Conservation (phyloP, 2,329 filamentous ascomycete species). For the Pyrenochaeta sp. region DNA sequence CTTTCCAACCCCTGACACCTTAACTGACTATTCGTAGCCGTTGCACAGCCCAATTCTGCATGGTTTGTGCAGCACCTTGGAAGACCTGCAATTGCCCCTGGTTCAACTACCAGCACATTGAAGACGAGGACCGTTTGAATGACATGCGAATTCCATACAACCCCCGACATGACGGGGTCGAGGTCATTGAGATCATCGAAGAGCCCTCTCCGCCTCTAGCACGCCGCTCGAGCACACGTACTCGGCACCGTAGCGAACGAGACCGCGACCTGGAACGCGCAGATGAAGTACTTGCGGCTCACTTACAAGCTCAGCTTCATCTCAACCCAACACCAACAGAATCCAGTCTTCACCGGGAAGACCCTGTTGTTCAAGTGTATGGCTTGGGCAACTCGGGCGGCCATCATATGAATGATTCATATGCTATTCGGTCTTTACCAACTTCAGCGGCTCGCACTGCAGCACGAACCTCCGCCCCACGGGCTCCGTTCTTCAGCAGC, state of each 20-base stretch:
- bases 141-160: conserved; percentile 46
- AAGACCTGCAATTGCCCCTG: conserved; percentile 83
- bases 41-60: conserved; percentile 86
- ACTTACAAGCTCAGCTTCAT: conserved; percentile 58
- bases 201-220: conserved; percentile 34
- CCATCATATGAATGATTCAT: conserved; percentile 68
- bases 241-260: conserved; percentile 35
- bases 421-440: conserved; percentile 43
- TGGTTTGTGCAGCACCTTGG: conserved; percentile 83
- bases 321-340: conserved; percentile 32
- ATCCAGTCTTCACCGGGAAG: conserved; percentile 39
- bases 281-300: conserved; percentile 61
- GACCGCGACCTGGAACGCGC: conserved; percentile 55
- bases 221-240: conserved; percentile 37
- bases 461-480: conserved; percentile 30
- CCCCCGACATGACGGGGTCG: conserved; percentile 34
- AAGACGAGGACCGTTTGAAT: conserved; percentile 62
- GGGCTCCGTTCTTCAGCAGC: conserved; percentile 33
- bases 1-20: conserved; percentile 11
- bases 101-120: conserved; percentile 69
- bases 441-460: conserved; percentile 38
- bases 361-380: conserved; percentile 58
- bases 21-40: conserved; percentile 58
- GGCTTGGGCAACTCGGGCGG: conserved; percentile 61
- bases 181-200: conserved; percentile 42